These are phyloP conservation scores for Dendrocalamus latiflorus DNA, from an alignment of 202 grass and related monocot species.

Conservation along the genomic window DNA sequence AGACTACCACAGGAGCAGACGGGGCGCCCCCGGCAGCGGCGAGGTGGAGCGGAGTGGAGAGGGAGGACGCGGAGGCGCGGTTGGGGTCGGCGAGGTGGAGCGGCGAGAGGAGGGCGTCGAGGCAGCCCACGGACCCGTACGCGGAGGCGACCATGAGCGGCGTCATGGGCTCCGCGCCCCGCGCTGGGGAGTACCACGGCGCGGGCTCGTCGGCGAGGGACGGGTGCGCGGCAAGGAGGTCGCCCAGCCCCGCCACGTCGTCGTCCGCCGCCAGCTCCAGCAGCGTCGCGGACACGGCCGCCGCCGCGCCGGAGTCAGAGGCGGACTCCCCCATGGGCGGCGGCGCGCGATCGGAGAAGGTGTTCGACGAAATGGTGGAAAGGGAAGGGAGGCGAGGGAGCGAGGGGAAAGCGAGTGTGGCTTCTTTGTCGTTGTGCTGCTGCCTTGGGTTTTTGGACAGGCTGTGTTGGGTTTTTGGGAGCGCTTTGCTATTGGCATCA, in stretches of 20 bases:
- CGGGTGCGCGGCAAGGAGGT: conserved; percentile 38
- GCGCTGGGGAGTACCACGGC: conserved; percentile 57
- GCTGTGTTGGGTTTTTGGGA: neutral
- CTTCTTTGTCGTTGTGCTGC: neutral
- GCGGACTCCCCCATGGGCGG: conserved; percentile 25
- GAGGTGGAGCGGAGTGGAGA: conserved; percentile 53
- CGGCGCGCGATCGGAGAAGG: conserved; percentile 32
- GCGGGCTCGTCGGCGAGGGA: conserved; percentile 40
- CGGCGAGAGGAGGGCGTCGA: conserved; percentile 45
- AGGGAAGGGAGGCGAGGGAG: neutral
- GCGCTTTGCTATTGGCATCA: no score
- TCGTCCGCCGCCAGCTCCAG: conserved; percentile 66
- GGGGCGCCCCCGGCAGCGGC: conserved; percentile 47
- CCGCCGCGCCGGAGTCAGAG: neutral
- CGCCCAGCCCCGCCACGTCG: conserved; percentile 32
- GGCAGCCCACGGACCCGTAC: conserved; percentile 48
- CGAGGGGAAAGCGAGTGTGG: conserved; percentile 1
- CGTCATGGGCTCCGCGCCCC: conserved; percentile 48
- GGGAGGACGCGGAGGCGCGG: conserved; percentile 35
- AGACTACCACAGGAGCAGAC: conserved; percentile 12
- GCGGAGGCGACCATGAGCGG: conserved; percentile 71
- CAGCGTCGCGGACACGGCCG: conserved; percentile 17
- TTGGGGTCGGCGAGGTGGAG: conserved; percentile 41
- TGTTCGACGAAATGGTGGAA: conserved; percentile 40
- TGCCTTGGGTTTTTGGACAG: conserved; percentile 41